Base-by-base conservation (phyloP, 139 green algal genomes). In the Micractinium conductrix region DNA sequence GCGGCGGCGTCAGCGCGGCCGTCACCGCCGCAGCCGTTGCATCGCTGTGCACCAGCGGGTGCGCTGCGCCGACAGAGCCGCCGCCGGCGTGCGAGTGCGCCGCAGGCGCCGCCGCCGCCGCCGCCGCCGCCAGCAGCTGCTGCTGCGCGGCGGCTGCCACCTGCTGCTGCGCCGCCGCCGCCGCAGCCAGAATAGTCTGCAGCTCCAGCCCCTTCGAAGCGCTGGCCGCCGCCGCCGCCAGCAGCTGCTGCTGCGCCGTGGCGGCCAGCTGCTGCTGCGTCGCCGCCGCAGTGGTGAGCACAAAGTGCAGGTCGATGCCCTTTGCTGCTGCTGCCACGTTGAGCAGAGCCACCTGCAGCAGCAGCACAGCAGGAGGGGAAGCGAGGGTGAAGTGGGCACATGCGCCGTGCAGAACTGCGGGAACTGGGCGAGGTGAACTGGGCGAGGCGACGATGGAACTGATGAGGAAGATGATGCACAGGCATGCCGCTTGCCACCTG, bases 161-260 rank as follows among this genome's bases (percentile, higher is more conserved):
- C 38, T 55, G 75, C 75, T 81, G 60, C 55, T 72, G 75, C 75
- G 71, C 37, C 26, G 75, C 75, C 22, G 60, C 74, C 5, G 74
- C 74, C 2, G 50, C 74, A 7, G 37, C 35, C 35, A 81, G 53
- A 0, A 81, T 81, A 2, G 50, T 81, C 12, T 68, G 74, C 53
- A 81, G 50, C 50, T 81, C 74, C 35, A 81, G 48, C 35, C 74
- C 74, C 21, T 81, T 81, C 35, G 74, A 69, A 22, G 74, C 74
- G 24, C 50, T 81, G 53, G 74, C 74, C 22, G 74, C 74, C 58
- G 74, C 74, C 0, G 74, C 74, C 38, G 74, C 50, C 58, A 81
- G 74, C 33, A 81, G 37, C 74, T 68, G 58, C 74, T 81, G 74
- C 74, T 81, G 74, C 24, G 74, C 74, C 2, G 53, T 30, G 0